Conservation (phyloP, 495 filamentous ascomycete genomes). For the Pyrenula aspistea region DNA sequence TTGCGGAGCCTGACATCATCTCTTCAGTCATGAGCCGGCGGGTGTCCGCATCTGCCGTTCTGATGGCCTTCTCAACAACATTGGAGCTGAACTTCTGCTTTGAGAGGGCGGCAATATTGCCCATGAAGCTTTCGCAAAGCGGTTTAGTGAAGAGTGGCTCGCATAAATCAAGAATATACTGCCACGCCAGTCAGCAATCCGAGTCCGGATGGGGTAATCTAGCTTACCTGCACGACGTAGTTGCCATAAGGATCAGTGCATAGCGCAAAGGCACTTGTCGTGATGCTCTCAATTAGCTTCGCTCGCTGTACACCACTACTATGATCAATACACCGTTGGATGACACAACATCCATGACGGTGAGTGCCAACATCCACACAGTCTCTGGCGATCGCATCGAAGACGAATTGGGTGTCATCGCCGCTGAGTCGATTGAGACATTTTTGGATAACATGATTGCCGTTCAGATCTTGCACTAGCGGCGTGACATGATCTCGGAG, state of each 20-base stretch:
- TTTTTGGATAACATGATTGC: slow-evolving; percentile 98
- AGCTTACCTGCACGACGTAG: slow-evolving; percentile 60
- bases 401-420: slow-evolving; percentile 86
- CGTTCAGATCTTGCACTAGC: slow-evolving; percentile 91
- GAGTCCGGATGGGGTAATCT: background rate
- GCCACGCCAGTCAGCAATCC: background rate
- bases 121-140: slow-evolving; percentile 62
- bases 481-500: slow-evolving; percentile 72
- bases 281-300: slow-evolving; percentile 77
- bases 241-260: slow-evolving; percentile 97
- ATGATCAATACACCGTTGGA: slow-evolving; percentile 97
- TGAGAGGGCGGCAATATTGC: slow-evolving; percentile 63
- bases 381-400: slow-evolving; percentile 74
- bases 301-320: slow-evolving; percentile 81
- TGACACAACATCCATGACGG: slow-evolving; percentile 93
- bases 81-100: slow-evolving; percentile 99
- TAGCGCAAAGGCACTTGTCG: slow-evolving; percentile 62
- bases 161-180: slow-evolving; percentile 91
- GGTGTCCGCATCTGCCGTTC: slow-evolving; percentile 54
- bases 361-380: slow-evolving; percentile 92
- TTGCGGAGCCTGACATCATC: slow-evolving; percentile 59
- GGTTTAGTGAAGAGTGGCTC: slow-evolving; percentile 76
- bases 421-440: slow-evolving; percentile 85
- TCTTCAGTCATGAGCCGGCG: slow-evolving; percentile 77
- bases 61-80: slow-evolving; percentile 94